phyloP scores from a whole-genome alignment of 1,284 basidiomycete species.

The Vanrija humicola region DNA sequence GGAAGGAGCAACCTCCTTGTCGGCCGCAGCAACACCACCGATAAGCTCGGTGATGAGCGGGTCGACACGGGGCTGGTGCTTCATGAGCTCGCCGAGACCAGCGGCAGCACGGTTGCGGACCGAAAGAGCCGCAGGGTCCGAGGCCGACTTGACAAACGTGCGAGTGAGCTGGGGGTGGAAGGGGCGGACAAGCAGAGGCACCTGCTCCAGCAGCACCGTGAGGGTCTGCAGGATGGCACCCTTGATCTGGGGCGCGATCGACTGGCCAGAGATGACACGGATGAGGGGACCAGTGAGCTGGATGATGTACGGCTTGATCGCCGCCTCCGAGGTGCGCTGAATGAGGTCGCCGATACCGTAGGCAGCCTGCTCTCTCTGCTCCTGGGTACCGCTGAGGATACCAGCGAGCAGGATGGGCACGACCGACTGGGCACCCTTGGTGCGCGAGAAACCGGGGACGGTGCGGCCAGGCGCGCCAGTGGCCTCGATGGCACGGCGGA shows the following conservation, averaged over 20 bases:
- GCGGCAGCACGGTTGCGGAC: slow-evolving; percentile 79
- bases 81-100: slow-evolving; percentile 89
- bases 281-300: slow-evolving; percentile 95
- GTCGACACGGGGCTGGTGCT: slow-evolving; percentile 62
- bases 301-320: slow-evolving; percentile 95
- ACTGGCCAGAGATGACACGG: slow-evolving; percentile 80
- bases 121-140: slow-evolving; percentile 71
- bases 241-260: slow-evolving; percentile 87
- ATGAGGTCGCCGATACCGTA: slow-evolving; percentile 93
- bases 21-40: slow-evolving; percentile 54
- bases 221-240: slow-evolving; percentile 79
- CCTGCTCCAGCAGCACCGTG: slow-evolving; percentile 71
- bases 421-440: slow-evolving; percentile 82
- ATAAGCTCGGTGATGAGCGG: slow-evolving; percentile 80
- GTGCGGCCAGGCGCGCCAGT: slow-evolving; percentile 72
- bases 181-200: slow-evolving; percentile 87
- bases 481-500: slow-evolving; percentile 82
- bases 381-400: slow-evolving; percentile 53
- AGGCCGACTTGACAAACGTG: slow-evolving; percentile 91
- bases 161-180: slow-evolving; percentile 98
- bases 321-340: slow-evolving; percentile 77
- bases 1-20: slow-evolving; percentile 71
- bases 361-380: slow-evolving; percentile 78
- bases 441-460: slow-evolving; percentile 83
- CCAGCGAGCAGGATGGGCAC: slow-evolving; percentile 88